A percentile compares a stretch with the other conserved stretches of the same genome.
These are phyloP conservation scores for Linnemannia exigua DNA, from an alignment of 192 early-diverging fungal genomes.

Conservation along the genomic window DNA sequence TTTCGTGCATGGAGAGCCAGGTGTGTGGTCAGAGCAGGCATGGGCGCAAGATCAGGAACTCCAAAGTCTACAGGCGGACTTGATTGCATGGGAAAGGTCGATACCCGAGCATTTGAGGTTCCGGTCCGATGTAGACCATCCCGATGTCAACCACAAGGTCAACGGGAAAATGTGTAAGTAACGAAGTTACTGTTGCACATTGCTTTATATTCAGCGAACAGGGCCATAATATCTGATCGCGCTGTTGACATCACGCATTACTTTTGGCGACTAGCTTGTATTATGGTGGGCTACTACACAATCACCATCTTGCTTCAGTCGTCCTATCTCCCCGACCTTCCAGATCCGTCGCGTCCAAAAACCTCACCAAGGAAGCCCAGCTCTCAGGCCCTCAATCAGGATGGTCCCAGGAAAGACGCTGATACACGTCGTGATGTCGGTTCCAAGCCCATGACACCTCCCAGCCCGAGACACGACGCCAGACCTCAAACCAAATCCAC, in stretches of 20 bases:
- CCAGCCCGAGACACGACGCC: not conserved
- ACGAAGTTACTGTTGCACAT: no score
- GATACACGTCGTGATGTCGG: not conserved
- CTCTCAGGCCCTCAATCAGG: not conserved
- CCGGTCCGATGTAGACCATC: constrained; percentile 16
- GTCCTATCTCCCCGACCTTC: constrained; percentile 27
- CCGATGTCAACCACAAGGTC: constrained; percentile 23
- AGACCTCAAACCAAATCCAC: not conserved
- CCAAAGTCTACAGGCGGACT: constrained; percentile 17
- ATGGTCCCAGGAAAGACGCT: not conserved
- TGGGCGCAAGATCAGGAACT: constrained; percentile 32
- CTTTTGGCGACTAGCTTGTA: not conserved
- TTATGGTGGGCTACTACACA: constrained; percentile 38
- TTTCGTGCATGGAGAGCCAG: not conserved
- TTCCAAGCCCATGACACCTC: no score
- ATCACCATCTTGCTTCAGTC: constrained; percentile 43
- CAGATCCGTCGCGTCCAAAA: not conserved
- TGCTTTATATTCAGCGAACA: not conserved
- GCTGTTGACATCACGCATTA: not conserved
- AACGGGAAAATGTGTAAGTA: constrained; percentile 32
- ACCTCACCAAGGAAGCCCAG: not conserved
- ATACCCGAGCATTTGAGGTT: constrained; percentile 20
- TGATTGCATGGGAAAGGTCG: constrained; percentile 23
- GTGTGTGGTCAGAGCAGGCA: constrained; percentile 33
- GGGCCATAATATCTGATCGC: not conserved